phyloP scores from a whole-genome alignment of 208 protist genomes.

The Leishmania gerbilli region DNA sequence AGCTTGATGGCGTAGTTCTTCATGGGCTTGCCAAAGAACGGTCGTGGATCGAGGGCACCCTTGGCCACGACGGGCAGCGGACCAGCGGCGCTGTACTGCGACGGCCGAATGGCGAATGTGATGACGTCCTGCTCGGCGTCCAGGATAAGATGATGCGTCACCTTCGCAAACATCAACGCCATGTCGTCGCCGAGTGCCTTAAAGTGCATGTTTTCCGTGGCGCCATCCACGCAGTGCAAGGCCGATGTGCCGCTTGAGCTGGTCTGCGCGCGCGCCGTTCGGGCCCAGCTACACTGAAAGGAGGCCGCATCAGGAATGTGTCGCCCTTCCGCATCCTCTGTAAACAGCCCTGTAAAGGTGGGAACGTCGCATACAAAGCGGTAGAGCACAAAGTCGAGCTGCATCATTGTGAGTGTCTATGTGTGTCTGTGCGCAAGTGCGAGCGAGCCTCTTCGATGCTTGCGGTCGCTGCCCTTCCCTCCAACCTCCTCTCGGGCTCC shows the following conservation, averaged over 20 bases:
- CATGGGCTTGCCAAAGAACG: constrained; percentile 64
- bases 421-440: neutral
- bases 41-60: constrained; percentile 69
- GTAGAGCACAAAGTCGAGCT: constrained; percentile 70
- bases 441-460: neutral
- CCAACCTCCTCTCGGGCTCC: neutral
- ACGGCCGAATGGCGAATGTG: constrained; percentile 66
- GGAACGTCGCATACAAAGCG: constrained; percentile 77
- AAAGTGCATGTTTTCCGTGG: constrained; percentile 50
- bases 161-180: constrained; percentile 54
- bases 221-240: constrained; percentile 10
- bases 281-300: constrained; percentile 68
- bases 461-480: neutral
- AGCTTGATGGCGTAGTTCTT: constrained; percentile 92
- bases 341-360: constrained; percentile 70
- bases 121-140: constrained; percentile 57
- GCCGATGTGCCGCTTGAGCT: neutral
- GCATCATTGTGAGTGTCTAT: constrained; percentile 37
- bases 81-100: constrained; percentile 43
- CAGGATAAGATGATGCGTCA: constrained; percentile 29
- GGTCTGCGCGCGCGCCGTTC: constrained; percentile 43
- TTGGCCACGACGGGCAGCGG: constrained; percentile 70
- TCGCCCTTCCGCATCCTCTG: constrained; percentile 46
- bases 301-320: constrained; percentile 63
- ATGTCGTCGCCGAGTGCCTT: constrained; percentile 58